These are phyloP conservation scores for Xylariomycetidae sp. DNA, from an alignment of 2,329 filamentous ascomycete species.

Conservation along the genomic window DNA sequence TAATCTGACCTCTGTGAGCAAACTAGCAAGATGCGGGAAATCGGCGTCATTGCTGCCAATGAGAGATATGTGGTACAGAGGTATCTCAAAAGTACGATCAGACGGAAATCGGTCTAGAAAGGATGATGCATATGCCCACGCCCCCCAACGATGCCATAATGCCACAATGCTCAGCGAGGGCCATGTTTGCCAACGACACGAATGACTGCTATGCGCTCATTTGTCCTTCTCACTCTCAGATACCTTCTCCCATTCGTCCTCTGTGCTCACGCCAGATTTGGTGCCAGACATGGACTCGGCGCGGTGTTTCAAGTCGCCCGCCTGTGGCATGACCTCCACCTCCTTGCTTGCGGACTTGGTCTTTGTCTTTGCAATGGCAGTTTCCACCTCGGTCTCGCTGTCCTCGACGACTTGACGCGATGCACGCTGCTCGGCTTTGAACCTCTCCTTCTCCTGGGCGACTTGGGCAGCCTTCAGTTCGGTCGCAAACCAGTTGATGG, in stretches of 20 bases:
- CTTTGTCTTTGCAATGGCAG: constrained; percentile 19
- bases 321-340: constrained; percentile 35
- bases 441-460: constrained; percentile 35
- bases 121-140: too few relatives aligned
- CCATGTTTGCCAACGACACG: constrained; percentile 2
- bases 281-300: constrained; percentile 33
- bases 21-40: too few relatives aligned
- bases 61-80: too few relatives aligned
- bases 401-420: constrained; percentile 31
- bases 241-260: constrained; percentile 97
- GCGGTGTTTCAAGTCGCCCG: constrained; percentile 45
- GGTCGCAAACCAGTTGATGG: constrained; percentile 92
- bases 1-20: too few relatives aligned
- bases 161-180: too few relatives aligned
- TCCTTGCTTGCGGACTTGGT: constrained; percentile 32
- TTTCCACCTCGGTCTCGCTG: constrained; percentile 48
- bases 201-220: constrained; percentile 4
- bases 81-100: too few relatives aligned
- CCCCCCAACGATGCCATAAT: too few relatives aligned
- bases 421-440: constrained; percentile 29
- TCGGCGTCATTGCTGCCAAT: too few relatives aligned
- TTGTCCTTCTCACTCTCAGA: constrained; percentile 63
- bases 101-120: too few relatives aligned
- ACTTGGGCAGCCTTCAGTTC: constrained; percentile 50
- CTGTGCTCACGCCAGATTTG: constrained; percentile 65